These are phyloP conservation scores for Teratosphaeria epicoccoides DNA, from an alignment of 2,329 filamentous ascomycete genomes.

Conservation along the genomic window DNA sequence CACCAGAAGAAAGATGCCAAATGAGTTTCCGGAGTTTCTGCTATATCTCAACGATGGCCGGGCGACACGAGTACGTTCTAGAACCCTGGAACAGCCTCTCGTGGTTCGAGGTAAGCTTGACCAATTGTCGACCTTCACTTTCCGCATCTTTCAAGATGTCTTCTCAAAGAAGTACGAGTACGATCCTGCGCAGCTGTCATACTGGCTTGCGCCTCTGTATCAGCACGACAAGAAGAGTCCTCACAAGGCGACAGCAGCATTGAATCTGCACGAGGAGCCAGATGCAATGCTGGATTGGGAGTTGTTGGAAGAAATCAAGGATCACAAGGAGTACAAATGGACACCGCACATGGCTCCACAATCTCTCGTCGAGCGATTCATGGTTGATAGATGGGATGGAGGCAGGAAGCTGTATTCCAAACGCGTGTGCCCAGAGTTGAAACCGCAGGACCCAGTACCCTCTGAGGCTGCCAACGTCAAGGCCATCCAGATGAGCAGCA, in stretches of 20 bases:
- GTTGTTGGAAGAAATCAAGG: slow-evolving; percentile 35
- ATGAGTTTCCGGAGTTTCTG: slow-evolving; percentile 53
- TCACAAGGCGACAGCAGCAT: neutral
- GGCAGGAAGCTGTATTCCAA: slow-evolving; percentile 48
- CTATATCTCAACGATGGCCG: slow-evolving; percentile 60
- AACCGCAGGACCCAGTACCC: slow-evolving; percentile 56
- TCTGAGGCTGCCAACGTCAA: slow-evolving; percentile 30
- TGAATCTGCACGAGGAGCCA: neutral
- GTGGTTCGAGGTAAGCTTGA: slow-evolving; percentile 36
- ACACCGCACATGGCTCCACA: slow-evolving; percentile 29
- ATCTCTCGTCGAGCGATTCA: slow-evolving; percentile 30
- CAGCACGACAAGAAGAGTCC: neutral
- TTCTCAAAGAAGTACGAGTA: slow-evolving; percentile 79
- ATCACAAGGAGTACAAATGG: slow-evolving; percentile 36
- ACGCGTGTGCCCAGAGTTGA: slow-evolving; percentile 41
- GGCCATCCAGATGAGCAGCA: slow-evolving; percentile 32
- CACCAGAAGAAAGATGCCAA: slow-evolving; percentile 54
- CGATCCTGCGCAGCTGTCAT: slow-evolving; percentile 56
- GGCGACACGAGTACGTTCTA: slow-evolving; percentile 47
- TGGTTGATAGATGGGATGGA: slow-evolving; percentile 45
- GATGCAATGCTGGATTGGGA: slow-evolving; percentile 50
- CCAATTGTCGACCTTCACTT: slow-evolving; percentile 59
- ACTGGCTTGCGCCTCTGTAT: slow-evolving; percentile 61
- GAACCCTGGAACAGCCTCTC: slow-evolving; percentile 35
- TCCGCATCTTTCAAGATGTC: slow-evolving; percentile 67